Percentiles rank a stretch among this genome's conserved stretches.
These are phyloP conservation scores for Globisporangium nagaii DNA, from an alignment of 352 stramenopile genomes.

Conservation along the genomic window DNA sequence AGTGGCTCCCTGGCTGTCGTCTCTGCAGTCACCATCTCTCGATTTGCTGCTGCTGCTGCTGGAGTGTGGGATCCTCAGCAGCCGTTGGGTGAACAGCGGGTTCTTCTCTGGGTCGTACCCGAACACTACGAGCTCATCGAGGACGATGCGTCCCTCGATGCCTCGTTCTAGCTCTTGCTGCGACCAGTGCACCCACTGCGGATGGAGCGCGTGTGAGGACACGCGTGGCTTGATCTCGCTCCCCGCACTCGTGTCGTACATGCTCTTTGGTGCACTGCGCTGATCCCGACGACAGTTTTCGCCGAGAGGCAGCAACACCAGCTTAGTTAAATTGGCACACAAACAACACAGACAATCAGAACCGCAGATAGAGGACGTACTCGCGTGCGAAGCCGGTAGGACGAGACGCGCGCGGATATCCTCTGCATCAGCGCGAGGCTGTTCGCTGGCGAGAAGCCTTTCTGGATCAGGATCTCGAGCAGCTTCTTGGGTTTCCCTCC, in stretches of 20 bases:
- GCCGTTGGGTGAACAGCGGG: slow-evolving; percentile 44
- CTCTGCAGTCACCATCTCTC: slow-evolving; percentile 4
- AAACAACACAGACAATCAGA: not conserved
- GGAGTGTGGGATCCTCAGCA: slow-evolving; percentile 12
- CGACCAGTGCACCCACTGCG: slow-evolving; percentile 61
- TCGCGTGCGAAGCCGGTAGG: slow-evolving; percentile 34
- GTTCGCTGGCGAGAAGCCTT: slow-evolving; percentile 51
- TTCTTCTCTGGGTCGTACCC: slow-evolving; percentile 52
- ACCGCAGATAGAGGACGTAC: slow-evolving; percentile 14
- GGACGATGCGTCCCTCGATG: slow-evolving; percentile 51
- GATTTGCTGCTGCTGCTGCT: slow-evolving; percentile 2
- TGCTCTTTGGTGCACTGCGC: slow-evolving; percentile 28
- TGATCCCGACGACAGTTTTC: slow-evolving; percentile 11
- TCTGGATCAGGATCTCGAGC: slow-evolving; percentile 44
- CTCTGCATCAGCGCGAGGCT: slow-evolving; percentile 57
- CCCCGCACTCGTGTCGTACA: slow-evolving; percentile 27
- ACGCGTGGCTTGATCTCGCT: slow-evolving; percentile 1
- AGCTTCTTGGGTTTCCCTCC: slow-evolving; percentile 40
- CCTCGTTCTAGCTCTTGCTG: slow-evolving; percentile 53
- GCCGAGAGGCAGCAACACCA: not conserved
- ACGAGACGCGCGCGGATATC: slow-evolving; percentile 51
- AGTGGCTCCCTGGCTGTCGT: slow-evolving; percentile 10
- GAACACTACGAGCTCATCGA: slow-evolving; percentile 41
- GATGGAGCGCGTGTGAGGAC: slow-evolving; percentile 29
- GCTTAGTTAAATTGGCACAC: not conserved